These are phyloP conservation scores for Byssothecium circinans DNA, from an alignment of 2,329 filamentous ascomycete genomes.

Conservation along the genomic window DNA sequence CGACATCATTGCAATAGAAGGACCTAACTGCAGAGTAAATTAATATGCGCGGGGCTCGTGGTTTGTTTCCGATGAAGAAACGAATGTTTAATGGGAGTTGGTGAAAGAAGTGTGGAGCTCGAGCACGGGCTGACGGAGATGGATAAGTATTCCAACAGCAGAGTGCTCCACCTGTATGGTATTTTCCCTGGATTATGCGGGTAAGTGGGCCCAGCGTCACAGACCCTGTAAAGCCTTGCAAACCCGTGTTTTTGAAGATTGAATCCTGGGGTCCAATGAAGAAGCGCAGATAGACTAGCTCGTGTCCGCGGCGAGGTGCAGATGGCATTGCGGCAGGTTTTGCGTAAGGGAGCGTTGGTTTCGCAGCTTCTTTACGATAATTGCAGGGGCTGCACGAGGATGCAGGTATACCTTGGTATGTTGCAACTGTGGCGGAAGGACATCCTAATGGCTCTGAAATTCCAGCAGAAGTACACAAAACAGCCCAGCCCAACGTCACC, in stretches of 20 bases:
- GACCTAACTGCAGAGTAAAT: neutral
- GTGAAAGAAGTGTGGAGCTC: neutral
- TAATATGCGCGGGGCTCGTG: no score
- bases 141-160: slow-evolving; percentile 21
- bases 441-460: neutral
- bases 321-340: slow-evolving; percentile 3
- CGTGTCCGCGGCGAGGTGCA: neutral
- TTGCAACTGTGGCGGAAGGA: neutral
- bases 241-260: slow-evolving; percentile 16
- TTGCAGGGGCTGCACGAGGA: slow-evolving; percentile 4
- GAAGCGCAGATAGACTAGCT: neutral
- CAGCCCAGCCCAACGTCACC: neutral
- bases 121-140: slow-evolving; percentile 7
- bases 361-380: slow-evolving; percentile 10
- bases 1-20: slow-evolving; percentile 24
- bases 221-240: slow-evolving; percentile 15
- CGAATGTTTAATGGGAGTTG: neutral
- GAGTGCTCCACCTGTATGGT: slow-evolving; percentile 17
- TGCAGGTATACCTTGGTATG: slow-evolving; percentile 6
- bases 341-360: slow-evolving; percentile 10
- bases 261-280: slow-evolving; percentile 16
- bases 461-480: neutral
- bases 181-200: slow-evolving; percentile 20
- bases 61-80: neutral
- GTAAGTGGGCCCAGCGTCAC: slow-evolving; percentile 20